Conservation (phyloP, 1,284 basidiomycete species). For the Ceratobasidium theobromae region DNA sequence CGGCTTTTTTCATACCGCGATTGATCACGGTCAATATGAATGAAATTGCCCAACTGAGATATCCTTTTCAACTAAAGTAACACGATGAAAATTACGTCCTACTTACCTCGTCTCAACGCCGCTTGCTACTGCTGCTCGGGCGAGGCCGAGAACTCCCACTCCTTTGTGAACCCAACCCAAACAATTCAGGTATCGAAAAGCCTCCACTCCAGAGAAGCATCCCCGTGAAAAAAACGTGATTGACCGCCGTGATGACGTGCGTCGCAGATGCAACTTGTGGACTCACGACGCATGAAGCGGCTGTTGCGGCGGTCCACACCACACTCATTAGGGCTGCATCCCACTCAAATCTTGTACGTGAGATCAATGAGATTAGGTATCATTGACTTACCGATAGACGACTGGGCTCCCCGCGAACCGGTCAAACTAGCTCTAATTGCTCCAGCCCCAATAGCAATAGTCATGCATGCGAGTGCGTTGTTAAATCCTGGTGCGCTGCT, state of each 20-base stretch:
- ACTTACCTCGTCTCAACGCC: no score
- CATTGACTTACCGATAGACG: constrained; percentile 2
- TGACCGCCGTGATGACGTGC: not conserved
- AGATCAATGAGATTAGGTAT: not conserved
- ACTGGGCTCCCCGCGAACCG: not conserved
- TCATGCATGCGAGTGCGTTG: constrained; percentile 18
- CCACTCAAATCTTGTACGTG: not conserved
- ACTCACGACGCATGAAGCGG: not conserved
- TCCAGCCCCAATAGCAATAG: constrained; percentile 3
- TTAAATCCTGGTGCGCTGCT: constrained; percentile 14
- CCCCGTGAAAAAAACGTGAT: not conserved
- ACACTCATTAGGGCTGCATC: constrained; percentile 8
- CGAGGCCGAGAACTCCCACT: not conserved
- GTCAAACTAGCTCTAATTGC: not conserved
- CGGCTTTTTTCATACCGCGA: no score
- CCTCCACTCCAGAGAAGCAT: not conserved
- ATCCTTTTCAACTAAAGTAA: no score
- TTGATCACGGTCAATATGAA: no score
- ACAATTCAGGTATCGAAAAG: constrained; percentile 7
- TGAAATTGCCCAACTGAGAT: no score
- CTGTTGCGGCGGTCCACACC: not conserved
- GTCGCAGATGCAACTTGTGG: constrained; percentile 8
- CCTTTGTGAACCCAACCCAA: not conserved
- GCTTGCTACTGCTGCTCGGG: not conserved
- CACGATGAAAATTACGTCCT: no score